Evolutionary conservation across 192 early-diverging fungal genomes (phyloP).

Genomic region (Paraglomus brasilianum): DNA sequence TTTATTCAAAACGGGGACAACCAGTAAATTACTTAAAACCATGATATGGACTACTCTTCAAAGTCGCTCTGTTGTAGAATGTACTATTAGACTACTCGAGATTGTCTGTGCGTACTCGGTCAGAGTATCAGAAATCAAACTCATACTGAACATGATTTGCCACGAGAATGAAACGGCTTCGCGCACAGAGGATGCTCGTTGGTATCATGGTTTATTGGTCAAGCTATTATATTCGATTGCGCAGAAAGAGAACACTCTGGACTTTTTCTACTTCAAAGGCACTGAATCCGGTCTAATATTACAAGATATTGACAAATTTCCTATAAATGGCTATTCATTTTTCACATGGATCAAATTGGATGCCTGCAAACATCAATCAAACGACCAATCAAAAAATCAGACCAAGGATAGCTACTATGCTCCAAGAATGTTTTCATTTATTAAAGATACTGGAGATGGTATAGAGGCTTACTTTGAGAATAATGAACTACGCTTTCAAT

Average conservation of each 20-base stretch:
- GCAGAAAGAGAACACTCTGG: slow-evolving; percentile 22
- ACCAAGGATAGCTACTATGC: background rate
- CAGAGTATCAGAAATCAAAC: slow-evolving; percentile 26
- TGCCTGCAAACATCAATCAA: background rate
- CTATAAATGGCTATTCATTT: slow-evolving; percentile 28
- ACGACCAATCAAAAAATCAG: background rate
- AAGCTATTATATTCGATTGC: slow-evolving; percentile 31
- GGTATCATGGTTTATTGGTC: slow-evolving; percentile 27
- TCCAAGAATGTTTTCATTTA: slow-evolving; percentile 27
- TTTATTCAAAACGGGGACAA: slow-evolving; percentile 18
- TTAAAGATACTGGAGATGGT: slow-evolving; percentile 19
- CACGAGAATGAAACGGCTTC: slow-evolving; percentile 2
- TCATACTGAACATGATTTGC: slow-evolving; percentile 31
- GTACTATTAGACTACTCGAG: slow-evolving; percentile 20
- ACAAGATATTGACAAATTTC: slow-evolving; percentile 28
- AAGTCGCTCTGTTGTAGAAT: background rate
- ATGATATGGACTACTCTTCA: background rate
- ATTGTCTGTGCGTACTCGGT: slow-evolving; percentile 29
- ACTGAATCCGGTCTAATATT: slow-evolving; percentile 21
- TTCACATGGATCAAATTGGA: slow-evolving; percentile 33
- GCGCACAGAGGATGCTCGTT: background rate
- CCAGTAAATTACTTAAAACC: background rate
- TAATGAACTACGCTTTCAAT: slow-evolving; percentile 1
- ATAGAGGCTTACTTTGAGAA: slow-evolving; percentile 31
- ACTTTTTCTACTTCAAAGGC: slow-evolving; percentile 28